Evolutionary conservation across 371 early-diverging fungal species (phyloP).

Genomic region (Sporodiniella umbellata): DNA sequence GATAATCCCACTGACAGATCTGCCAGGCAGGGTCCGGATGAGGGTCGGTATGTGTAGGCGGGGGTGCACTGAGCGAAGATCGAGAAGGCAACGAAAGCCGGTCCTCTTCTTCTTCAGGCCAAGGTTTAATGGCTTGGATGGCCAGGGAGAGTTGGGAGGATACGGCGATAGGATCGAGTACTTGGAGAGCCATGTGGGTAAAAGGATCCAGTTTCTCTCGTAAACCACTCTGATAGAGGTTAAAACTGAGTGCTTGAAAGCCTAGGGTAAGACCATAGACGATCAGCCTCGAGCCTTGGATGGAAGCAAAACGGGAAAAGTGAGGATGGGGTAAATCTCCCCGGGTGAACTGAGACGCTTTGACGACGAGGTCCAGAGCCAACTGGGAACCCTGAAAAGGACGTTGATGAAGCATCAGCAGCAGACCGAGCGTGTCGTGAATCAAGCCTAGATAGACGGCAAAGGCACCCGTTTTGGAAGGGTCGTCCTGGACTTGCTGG

Average conservation of each 20-base stretch:
- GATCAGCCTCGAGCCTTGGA: constrained; percentile 17
- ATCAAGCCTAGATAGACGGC: constrained; percentile 14
- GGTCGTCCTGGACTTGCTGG: neutral
- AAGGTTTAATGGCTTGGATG: neutral
- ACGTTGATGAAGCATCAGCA: constrained; percentile 7
- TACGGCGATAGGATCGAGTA: neutral
- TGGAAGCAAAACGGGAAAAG: constrained; percentile 9
- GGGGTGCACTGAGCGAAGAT: neutral
- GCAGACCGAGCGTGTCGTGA: constrained; percentile 6
- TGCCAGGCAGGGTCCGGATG: neutral
- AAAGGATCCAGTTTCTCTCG: neutral
- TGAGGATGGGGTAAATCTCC: constrained; percentile 2
- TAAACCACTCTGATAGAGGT: neutral
- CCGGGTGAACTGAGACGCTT: constrained; percentile 5
- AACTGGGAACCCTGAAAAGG: neutral
- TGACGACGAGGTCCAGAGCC: constrained; percentile 1
- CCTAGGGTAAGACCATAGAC: constrained; percentile 16
- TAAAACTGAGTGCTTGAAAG: constrained; percentile 4
- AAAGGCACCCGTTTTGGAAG: constrained; percentile 2
- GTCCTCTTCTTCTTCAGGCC: neutral
- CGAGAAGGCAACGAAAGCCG: too few relatives aligned
- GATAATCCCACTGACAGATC: neutral
- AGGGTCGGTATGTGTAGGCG: neutral
- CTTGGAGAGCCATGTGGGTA: neutral
- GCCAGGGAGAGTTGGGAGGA: neutral